phyloP scores from a whole-genome alignment of 2,329 filamentous ascomycete genomes.

The Coniella lustricola region DNA sequence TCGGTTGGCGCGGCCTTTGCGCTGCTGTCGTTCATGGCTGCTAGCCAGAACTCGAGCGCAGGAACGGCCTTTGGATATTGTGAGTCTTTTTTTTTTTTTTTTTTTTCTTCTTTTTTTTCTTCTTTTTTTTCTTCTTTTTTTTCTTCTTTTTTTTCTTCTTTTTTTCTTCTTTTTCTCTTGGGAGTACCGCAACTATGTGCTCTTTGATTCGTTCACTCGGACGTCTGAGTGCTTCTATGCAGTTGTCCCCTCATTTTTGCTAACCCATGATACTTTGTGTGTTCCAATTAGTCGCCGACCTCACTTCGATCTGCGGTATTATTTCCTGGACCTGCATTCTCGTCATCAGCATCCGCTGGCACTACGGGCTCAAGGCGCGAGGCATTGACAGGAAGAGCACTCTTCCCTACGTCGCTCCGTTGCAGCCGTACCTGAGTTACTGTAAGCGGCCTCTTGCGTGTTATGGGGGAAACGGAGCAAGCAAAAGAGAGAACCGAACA shows the following conservation, averaged over 20 bases:
- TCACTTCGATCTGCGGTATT: slow-evolving; percentile 14
- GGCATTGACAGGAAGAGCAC: slow-evolving; percentile 20
- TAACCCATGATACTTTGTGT: no score
- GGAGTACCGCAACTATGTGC: no score
- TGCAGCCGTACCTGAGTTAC: slow-evolving; percentile 10
- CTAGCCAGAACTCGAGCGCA: background rate
- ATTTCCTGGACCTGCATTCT: slow-evolving; percentile 13
- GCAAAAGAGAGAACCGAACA: background rate
- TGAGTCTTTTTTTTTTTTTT: no score
- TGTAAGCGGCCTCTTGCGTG: background rate
- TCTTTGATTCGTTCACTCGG: no score
- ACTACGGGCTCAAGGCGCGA: slow-evolving; percentile 20
- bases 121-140: no score
- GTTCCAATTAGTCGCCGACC: slow-evolving; percentile 3
- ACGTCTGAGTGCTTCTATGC: no score
- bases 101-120: no score
- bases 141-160: no score
- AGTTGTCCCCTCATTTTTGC: no score
- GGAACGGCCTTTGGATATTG: background rate
- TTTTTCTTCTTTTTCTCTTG: no score
- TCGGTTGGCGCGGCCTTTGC: slow-evolving; percentile 49
- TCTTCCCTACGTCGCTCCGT: slow-evolving; percentile 11
- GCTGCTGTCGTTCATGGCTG: slow-evolving; percentile 53
- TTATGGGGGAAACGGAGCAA: no score
- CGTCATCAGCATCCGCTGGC: slow-evolving; percentile 19